Evolutionary conservation across 2,329 filamentous ascomycete species (phyloP).

Genomic region (Pseudonectria buxi): DNA sequence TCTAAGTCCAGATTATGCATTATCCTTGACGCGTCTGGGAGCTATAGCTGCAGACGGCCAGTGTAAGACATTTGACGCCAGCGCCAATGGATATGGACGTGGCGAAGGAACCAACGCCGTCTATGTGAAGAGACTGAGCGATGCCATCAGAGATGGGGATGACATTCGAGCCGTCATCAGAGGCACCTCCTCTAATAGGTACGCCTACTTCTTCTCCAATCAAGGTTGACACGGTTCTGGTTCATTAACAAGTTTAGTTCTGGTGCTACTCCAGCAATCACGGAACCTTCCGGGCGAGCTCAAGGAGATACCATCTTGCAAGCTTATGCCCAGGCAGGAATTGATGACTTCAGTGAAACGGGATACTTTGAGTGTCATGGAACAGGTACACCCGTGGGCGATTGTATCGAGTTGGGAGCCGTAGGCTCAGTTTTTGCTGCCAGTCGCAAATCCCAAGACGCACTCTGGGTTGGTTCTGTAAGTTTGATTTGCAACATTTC

Average conservation of each 20-base stretch:
- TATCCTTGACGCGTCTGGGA: constrained; percentile 16
- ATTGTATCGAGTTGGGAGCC: constrained; percentile 25
- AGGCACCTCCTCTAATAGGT: constrained; percentile 39
- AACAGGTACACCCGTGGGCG: constrained; percentile 23
- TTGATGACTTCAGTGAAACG: constrained; percentile 17
- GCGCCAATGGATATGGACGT: constrained; percentile 45
- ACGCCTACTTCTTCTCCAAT: constrained; percentile 14
- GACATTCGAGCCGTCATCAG: constrained; percentile 43
- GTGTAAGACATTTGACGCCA: constrained; percentile 41
- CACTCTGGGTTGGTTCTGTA: constrained; percentile 37
- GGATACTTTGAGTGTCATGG: constrained; percentile 25
- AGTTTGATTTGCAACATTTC: constrained; percentile 24
- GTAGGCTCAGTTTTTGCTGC: constrained; percentile 26
- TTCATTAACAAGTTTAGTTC: constrained; percentile 28
- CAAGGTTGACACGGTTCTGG: constrained; percentile 17
- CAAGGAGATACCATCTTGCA: constrained; percentile 32
- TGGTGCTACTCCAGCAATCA: constrained; percentile 42
- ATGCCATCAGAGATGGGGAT: constrained; percentile 47
- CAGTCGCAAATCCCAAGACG: constrained; percentile 14
- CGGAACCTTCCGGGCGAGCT: constrained; percentile 39
- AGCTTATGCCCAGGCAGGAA: constrained; percentile 16
- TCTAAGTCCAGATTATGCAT: constrained; percentile 17
- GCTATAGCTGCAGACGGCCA: constrained; percentile 26
- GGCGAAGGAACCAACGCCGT: constrained; percentile 50
- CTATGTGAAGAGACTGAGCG: constrained; percentile 45